phyloP scores from a whole-genome alignment of 2,329 filamentous ascomycete genomes.

The Aspergillus uvarum region DNA sequence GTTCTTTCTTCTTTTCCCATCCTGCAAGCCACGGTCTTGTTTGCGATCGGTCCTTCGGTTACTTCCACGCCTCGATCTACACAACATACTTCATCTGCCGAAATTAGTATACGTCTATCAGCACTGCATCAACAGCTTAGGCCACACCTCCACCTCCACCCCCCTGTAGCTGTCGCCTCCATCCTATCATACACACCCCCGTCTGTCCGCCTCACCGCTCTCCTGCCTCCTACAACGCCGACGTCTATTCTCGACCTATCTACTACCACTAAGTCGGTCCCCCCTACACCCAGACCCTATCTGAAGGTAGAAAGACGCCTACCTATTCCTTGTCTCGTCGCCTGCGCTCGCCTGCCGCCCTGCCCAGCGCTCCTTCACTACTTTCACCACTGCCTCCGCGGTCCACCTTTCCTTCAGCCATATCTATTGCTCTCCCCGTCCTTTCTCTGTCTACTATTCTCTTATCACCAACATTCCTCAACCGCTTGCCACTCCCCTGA shows the following conservation, averaged over 20 bases:
- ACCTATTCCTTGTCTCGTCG: not conserved
- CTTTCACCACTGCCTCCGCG: not conserved
- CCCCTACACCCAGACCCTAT: not conserved
- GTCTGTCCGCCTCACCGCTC: conserved; percentile 23
- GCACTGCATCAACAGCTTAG: conserved; percentile 1
- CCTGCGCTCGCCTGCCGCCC: not conserved
- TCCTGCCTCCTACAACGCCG: conserved; percentile 8
- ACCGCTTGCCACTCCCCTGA: conserved; percentile 28
- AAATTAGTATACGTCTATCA: not conserved
- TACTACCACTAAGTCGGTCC: not conserved
- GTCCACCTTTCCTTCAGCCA: not conserved
- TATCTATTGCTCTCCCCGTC: not conserved
- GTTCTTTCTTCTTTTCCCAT: not conserved
- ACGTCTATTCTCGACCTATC: conserved; percentile 1
- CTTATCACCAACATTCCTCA: not conserved
- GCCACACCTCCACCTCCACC: conserved; percentile 3
- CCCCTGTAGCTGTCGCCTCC: conserved; percentile 11
- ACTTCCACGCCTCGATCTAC: not conserved
- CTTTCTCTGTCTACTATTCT: not conserved
- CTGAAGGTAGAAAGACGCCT: not conserved
- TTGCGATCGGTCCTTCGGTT: conserved; percentile 1
- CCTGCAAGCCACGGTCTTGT: conserved; percentile 2
- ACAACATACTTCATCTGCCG: not conserved
- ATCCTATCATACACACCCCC: conserved; percentile 12
- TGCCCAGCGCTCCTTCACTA: not conserved